phyloP scores from a whole-genome alignment of 2,329 filamentous ascomycete genomes.

The Colletotrichum tropicale region DNA sequence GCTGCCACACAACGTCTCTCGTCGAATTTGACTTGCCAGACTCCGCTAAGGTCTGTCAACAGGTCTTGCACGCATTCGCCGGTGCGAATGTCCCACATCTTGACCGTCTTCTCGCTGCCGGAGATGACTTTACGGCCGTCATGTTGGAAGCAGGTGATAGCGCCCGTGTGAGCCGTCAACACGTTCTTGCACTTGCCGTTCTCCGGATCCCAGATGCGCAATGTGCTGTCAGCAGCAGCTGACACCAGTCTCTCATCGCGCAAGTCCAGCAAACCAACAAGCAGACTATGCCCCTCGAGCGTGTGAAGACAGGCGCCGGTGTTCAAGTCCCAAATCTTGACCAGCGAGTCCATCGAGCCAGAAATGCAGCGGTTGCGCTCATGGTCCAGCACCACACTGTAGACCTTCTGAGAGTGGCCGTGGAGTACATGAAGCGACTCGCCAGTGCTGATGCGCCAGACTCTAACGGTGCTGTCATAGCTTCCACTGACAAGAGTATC shows the following conservation, averaged over 20 bases:
- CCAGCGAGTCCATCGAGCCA: constrained; percentile 96
- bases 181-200: constrained; percentile 89
- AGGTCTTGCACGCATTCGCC: constrained; percentile 93
- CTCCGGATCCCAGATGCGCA: constrained; percentile 97
- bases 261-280: constrained; percentile 90
- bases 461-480: constrained; percentile 92
- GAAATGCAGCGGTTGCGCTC: constrained; percentile 94
- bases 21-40: constrained; percentile 99
- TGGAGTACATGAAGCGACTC: constrained; percentile 83
- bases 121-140: constrained; percentile 96
- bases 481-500: constrained; percentile 97
- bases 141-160: constrained; percentile 98
- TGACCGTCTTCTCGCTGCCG: constrained; percentile 91
- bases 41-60: constrained; percentile 90
- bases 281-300: constrained; percentile 88
- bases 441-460: constrained; percentile 97
- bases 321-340: constrained; percentile 96
- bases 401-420: constrained; percentile 92
- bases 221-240: constrained; percentile 91
- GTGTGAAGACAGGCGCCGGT: constrained; percentile 86
- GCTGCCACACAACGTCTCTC: constrained; percentile 94
- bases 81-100: constrained; percentile 97
- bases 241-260: constrained; percentile 90
- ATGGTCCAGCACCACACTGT: constrained; percentile 93
- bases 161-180: constrained; percentile 91